phyloP scores from a whole-genome alignment of 768 basidiomycete genomes.

The Trametes cubensis region DNA sequence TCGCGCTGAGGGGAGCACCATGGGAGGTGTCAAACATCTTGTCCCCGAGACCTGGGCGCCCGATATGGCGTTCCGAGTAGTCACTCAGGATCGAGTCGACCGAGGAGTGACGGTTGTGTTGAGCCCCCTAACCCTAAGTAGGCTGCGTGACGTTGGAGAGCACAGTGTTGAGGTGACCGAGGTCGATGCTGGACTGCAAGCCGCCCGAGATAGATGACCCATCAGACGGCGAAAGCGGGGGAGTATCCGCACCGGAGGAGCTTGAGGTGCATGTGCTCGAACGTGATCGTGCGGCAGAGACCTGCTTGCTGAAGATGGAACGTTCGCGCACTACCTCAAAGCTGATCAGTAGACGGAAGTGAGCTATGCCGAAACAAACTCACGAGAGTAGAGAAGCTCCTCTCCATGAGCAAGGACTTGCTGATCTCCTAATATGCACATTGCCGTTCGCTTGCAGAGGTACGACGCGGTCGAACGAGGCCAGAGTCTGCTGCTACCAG shows the following conservation, averaged over 20 bases:
- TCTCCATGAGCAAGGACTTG: too few relatives aligned
- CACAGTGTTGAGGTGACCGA: slow-evolving; percentile 58
- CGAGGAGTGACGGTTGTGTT: slow-evolving; percentile 58
- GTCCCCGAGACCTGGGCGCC: slow-evolving; percentile 77
- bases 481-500: too few relatives aligned
- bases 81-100: slow-evolving; percentile 70
- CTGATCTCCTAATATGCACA: too few relatives aligned
- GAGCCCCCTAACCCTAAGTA: slow-evolving; percentile 48
- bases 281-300: slow-evolving; percentile 52
- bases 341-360: slow-evolving; percentile 20
- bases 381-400: too few relatives aligned
- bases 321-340: slow-evolving; percentile 37
- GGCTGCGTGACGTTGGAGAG: slow-evolving; percentile 63
- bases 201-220: slow-evolving; percentile 69
- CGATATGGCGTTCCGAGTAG: slow-evolving; percentile 56
- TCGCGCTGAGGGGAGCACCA: slow-evolving; percentile 58
- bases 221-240: slow-evolving; percentile 69
- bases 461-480: too few relatives aligned
- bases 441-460: too few relatives aligned
- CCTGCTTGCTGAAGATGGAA: slow-evolving; percentile 66
- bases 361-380: slow-evolving; percentile 30
- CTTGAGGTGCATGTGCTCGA: slow-evolving; percentile 67
- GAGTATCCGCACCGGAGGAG: slow-evolving; percentile 70
- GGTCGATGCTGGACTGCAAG: slow-evolving; percentile 78
- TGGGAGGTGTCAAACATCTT: slow-evolving; percentile 80